phyloP scores from a whole-genome alignment of 2,329 filamentous ascomycete genomes.

The Immersiporthe knoxdaviesiana region DNA sequence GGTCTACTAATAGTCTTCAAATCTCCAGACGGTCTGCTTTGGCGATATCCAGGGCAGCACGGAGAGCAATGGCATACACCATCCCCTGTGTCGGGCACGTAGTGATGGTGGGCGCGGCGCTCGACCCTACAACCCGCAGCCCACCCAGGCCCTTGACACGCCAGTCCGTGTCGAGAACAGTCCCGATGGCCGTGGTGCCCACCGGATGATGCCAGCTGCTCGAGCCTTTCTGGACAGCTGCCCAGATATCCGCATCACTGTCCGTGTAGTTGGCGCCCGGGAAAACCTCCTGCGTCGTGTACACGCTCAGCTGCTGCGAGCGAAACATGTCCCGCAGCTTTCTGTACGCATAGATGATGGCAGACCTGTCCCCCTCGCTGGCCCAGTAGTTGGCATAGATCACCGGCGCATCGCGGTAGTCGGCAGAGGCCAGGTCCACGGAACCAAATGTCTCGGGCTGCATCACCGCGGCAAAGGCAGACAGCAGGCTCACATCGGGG shows the following conservation, averaged over 20 bases:
- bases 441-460: background rate
- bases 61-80: background rate
- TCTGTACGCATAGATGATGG: background rate
- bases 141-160: constrained; percentile 22
- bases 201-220: constrained; percentile 32
- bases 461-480: background rate
- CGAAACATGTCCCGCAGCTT: background rate
- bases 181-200: constrained; percentile 28
- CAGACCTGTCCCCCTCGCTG: background rate
- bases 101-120: background rate
- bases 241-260: constrained; percentile 28
- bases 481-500: background rate
- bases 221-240: constrained; percentile 27
- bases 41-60: background rate
- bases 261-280: constrained; percentile 30
- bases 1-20: too few relatives aligned
- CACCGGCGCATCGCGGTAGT: background rate
- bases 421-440: background rate
- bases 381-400: background rate
- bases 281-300: background rate
- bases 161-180: background rate
- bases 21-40: background rate
- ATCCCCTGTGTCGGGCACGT: background rate
- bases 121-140: constrained; percentile 27
- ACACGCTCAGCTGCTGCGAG: background rate